Base-by-base conservation (phyloP, 1,284 basidiomycete species). In the Pisolithus thermaeus region DNA sequence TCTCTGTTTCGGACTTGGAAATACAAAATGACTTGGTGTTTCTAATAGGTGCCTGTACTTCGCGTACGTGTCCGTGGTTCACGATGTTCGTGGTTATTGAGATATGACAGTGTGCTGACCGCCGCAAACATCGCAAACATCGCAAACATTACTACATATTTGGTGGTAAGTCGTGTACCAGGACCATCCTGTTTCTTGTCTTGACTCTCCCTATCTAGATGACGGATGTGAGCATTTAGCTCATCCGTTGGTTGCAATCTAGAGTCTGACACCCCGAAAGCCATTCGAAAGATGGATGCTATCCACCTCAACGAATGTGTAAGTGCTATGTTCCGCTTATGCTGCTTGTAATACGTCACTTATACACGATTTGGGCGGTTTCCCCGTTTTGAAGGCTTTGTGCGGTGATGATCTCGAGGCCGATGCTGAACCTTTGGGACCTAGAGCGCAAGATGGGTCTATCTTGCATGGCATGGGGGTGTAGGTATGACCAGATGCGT, bases 401-500 rank as follows among this genome's bases (percentile, higher is more conserved):
- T 1, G 69, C 69, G 2, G 61, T 69, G 27, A 62, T 73, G 63
- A 67, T 73, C 6, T 70, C 73, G 6, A 61, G 72, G 22, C 56
- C 73, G 8, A 70, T 73, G 66, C 64, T 75, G n/a, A 73, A 74
- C 49, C 56, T 75, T 14, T 71, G 73, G 4, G 61, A 70, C 47
- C 70, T 69, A 39, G 22, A 12, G 22, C 22, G 9, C 23, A 16
- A 42, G 41, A 25, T 43, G 27, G 8, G 42, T 18, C 11, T 8
- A 12, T 22, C n/a, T 23, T 16, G 6, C 18, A 9, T 22, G 6
- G 3, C 23, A 12, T 23, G 23, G 20, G 14, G 14, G 4, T 25
- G 5, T 25, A 3, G 20, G 6, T n/a, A 11, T 20, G n/a, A 18
- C 16, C 20, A 2, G 18, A 42, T 42, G 7, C 9, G 9, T 11